Conservation (phyloP, 345 rosid species). For the Corymbia maculata region DNA sequence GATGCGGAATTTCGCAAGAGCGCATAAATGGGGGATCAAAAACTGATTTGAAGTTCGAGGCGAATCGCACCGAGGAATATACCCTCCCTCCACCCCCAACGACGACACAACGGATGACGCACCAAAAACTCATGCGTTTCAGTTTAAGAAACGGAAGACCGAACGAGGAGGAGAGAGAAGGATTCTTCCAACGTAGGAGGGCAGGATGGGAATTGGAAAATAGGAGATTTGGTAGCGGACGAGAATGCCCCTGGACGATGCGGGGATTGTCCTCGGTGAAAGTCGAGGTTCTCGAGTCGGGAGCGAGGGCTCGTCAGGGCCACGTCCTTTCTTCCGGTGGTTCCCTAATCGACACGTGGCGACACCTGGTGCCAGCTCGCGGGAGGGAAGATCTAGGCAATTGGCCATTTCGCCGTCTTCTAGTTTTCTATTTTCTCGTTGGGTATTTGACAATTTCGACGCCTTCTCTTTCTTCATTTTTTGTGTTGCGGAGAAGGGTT, state of each 20-base stretch:
- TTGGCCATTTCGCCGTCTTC: neutral
- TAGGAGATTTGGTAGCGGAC: neutral
- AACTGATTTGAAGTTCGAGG: neutral
- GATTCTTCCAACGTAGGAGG: neutral
- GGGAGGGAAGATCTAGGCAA: neutral
- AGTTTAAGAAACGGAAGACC: neutral
- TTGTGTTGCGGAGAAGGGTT: neutral
- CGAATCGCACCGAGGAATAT: constrained; percentile 43
- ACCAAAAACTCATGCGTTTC: neutral
- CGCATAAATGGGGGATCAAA: neutral
- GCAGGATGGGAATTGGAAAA: neutral
- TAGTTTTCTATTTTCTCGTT: neutral
- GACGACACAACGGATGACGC: neutral
- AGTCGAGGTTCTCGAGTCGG: neutral
- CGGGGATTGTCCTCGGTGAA: neutral
- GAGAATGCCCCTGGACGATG: neutral
- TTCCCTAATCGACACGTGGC: neutral
- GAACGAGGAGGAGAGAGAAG: neutral
- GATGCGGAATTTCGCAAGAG: neutral
- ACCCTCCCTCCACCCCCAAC: constrained; percentile 4
- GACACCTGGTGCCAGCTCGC: neutral
- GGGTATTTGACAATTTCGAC: neutral
- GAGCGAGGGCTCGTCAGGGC: neutral
- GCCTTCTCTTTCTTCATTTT: neutral
- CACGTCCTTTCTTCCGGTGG: neutral